Evolutionary conservation across 1,284 basidiomycete species (phyloP).

Genomic region (Microbotryomycetes sp.): DNA sequence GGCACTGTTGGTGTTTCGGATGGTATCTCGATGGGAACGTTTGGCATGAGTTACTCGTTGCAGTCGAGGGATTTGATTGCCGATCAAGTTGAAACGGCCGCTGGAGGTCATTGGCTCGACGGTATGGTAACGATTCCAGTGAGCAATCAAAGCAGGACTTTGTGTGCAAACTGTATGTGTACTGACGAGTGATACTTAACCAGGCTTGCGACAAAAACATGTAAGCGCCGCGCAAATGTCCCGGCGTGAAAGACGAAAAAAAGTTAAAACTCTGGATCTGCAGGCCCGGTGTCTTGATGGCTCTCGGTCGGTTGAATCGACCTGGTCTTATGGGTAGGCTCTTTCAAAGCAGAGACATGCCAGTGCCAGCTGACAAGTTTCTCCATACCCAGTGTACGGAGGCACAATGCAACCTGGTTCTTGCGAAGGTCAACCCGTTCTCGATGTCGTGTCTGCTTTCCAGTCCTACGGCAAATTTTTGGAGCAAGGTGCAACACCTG

Average conservation of each 20-base stretch:
- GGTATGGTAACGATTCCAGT: slow-evolving; percentile 93
- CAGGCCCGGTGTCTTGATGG: slow-evolving; percentile 80
- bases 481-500: slow-evolving; percentile 73
- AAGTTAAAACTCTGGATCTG: slow-evolving; percentile 17
- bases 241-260: background rate
- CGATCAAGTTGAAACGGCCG: slow-evolving; percentile 83
- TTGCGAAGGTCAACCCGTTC: slow-evolving; percentile 67
- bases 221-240: slow-evolving; percentile 20
- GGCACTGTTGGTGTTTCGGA: slow-evolving; percentile 96
- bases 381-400: slow-evolving; percentile 73
- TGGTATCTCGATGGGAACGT: slow-evolving; percentile 82
- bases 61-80: slow-evolving; percentile 85
- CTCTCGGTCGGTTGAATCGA: slow-evolving; percentile 85
- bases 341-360: background rate
- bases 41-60: slow-evolving; percentile 71
- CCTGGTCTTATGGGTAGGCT: slow-evolving; percentile 62
- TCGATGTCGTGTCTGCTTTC: slow-evolving; percentile 93
- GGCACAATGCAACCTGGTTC: slow-evolving; percentile 86
- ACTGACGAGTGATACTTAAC: slow-evolving; percentile 52
- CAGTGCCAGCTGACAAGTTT: background rate
- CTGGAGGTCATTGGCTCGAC: slow-evolving; percentile 97
- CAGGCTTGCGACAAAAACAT: slow-evolving; percentile 77
- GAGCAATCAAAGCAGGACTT: no score
- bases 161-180: slow-evolving; percentile 48
- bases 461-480: slow-evolving; percentile 90